phyloP scores from a whole-genome alignment of 169 alveolate genomes.

The Plasmodium gallinaceum region DNA sequence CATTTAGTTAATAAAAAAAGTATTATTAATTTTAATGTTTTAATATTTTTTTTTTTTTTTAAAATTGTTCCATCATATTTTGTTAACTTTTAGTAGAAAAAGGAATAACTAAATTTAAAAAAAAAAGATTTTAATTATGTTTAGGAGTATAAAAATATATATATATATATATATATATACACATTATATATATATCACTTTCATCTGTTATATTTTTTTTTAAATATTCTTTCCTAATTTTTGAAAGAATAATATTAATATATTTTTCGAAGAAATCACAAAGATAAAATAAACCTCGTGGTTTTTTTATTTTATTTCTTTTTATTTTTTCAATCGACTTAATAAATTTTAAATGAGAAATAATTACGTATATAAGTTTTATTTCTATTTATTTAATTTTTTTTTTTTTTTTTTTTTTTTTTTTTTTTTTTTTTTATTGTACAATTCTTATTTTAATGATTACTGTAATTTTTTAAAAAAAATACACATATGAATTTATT shows the following conservation, averaged over 20 bases:
- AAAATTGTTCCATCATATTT: slow-evolving; percentile 45
- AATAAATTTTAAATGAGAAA: background rate
- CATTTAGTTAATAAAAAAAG: slow-evolving; percentile 27
- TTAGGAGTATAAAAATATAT: slow-evolving; percentile 9
- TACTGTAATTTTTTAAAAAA: background rate
- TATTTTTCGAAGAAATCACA: background rate
- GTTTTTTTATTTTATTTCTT: background rate
- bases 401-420: background rate
- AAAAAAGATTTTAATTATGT: slow-evolving; percentile 5
- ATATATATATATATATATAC: slow-evolving; percentile 4
- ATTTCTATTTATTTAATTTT: background rate
- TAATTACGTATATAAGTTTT: background rate
- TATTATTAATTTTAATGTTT: slow-evolving; percentile 49
- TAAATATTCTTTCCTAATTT: background rate
- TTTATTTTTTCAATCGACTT: background rate
- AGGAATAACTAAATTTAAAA: slow-evolving; percentile 41
- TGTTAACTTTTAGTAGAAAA: slow-evolving; percentile 33
- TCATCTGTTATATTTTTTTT: slow-evolving; percentile 16
- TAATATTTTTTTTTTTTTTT: slow-evolving; percentile 29
- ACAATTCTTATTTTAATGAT: background rate
- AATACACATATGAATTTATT: background rate
- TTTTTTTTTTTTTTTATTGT: background rate
- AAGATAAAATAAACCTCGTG: background rate
- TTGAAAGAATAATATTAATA: background rate
- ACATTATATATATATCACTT: background rate